Evolutionary conservation across 768 basidiomycete species (phyloP), one percentile per base, ranked within the genome.

Genomic region (Lyophyllum atratum): DNA sequence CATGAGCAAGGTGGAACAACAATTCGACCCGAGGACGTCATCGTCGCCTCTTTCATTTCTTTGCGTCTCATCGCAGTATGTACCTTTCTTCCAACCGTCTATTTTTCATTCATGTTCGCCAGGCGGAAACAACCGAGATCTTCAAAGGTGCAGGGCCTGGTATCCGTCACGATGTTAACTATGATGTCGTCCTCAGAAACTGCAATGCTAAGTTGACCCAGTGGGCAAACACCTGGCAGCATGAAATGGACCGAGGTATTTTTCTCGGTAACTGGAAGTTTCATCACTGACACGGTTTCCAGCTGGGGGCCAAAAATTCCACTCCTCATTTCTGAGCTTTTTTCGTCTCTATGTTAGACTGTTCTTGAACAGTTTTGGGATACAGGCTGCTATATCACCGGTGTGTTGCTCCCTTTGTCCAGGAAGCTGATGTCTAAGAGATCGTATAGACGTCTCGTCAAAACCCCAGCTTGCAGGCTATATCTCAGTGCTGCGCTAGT

Each of bases 291-390:
- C 22, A 49, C 25, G 66, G 58, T 26, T 56, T 45, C 34, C 66
- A 89, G 90, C 90, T 39, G 80, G 81, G 24, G 91, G 90, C 48
- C 84, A 86, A 71, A 77, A 78, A 5, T 93, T 93, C 69, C 92
- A 93, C 69, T 81, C 82, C 54, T 85, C 86, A 9, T 84, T 93
- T 70, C 78, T 93, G 21, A 84, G 72, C 63, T 82, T 90, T 65
- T 93, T 93, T 77, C 81, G 89, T 48, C 76, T 91, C 29, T 83
- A 93, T 67, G 88, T 91, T 50, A 80, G 87, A 58, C 78, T 94
- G 49, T 93, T 93, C 74, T 72, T 93, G 68, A 93, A 93, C 70
- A 90, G 89, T 61, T 90, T 92, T 69, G 92, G 89, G 25, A 84
- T 92, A n/a, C n/a, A n/a, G n/a, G n/a, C n/a, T n/a, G n/a, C n/a